Evolutionary conservation across 345 rosid species (phyloP), one percentile per base, ranked within the genome.

Genomic region (Gossypium mustelinum): DNA sequence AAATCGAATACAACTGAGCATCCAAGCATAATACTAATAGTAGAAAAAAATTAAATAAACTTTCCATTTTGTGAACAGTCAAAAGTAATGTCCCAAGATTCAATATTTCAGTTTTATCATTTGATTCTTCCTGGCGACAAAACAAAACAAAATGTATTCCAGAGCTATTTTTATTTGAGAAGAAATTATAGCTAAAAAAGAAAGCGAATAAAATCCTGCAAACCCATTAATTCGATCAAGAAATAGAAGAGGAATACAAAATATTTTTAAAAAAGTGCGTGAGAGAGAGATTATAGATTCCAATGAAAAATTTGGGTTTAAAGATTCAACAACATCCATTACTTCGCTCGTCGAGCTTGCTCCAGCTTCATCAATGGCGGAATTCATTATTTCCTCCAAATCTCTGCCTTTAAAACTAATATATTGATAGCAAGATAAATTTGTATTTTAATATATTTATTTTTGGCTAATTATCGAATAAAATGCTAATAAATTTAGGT

Each of bases 351-450:
- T 72, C 43, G 22, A 3, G 18, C 55, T 50, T 17, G 34, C 34
- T 29, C 14, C 58, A 10, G 75, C 22, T 44, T 58, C 27, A 34
- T 29, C 39, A 29, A 47, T 11, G 25, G 57, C 10, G n/a, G 94
- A 86, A 77, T 86, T 83, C 84, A 82, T 67, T 17, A 78, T 83
- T 79, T 90, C 91, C 11, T 81, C 92, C 9, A 82, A 77, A 58
- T 90, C 89, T 39, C 76, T 75, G 63, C 87, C 87, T 78, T 89
- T 95, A 59, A 91, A 88, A 81, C 94, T 91, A 76, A 95, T 86
- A 29, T 90, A 29, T 29, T 29, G 39, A 29, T 29, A 4, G 5
- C 0, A 29, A 29, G 5, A 29, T 29, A 29, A 29, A 29, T 29
- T 29, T 0, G 6, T 29, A 29, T 29, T 29, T 29, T 29, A 29